Conservation (phyloP, 345 rosid species). For the Rhodamnia argentea region DNA sequence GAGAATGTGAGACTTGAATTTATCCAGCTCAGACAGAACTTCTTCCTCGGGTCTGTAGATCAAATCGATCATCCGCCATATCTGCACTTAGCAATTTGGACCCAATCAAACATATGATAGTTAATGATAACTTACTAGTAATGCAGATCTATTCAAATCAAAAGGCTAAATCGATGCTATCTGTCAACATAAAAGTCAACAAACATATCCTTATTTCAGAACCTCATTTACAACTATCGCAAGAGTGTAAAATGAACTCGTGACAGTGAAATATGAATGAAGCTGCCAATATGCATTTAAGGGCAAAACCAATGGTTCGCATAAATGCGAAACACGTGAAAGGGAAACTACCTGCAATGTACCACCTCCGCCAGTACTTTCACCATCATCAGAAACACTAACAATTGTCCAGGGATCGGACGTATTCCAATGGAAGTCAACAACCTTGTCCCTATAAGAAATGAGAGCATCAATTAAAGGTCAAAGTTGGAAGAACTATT, state of each 20-base stretch:
- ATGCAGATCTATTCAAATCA: background rate
- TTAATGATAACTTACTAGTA: background rate
- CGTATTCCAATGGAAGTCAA: constrained; percentile 62
- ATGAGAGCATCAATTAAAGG: background rate
- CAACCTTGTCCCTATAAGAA: constrained; percentile 47
- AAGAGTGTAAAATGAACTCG: background rate
- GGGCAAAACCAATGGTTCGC: background rate
- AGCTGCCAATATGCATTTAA: background rate
- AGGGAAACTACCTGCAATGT: constrained; percentile 40
- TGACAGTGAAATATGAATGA: background rate
- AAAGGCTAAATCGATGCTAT: background rate
- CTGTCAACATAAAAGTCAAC: background rate
- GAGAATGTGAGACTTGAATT: constrained; percentile 35
- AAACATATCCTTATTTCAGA: background rate
- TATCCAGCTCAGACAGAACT: constrained; percentile 43
- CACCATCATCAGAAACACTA: constrained; percentile 62
- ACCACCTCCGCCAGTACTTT: constrained; percentile 57
- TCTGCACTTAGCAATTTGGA: constrained; percentile 16
- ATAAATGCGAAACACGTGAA: background rate
- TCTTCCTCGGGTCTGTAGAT: constrained; percentile 53
- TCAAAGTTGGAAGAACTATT: background rate
- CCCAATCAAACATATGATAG: background rate
- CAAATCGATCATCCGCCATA: constrained; percentile 60
- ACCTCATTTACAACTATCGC: background rate
- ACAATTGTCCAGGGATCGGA: constrained; percentile 60